Conservation (phyloP, 2,329 filamentous ascomycete species). For the Alternaria gansuensis region DNA sequence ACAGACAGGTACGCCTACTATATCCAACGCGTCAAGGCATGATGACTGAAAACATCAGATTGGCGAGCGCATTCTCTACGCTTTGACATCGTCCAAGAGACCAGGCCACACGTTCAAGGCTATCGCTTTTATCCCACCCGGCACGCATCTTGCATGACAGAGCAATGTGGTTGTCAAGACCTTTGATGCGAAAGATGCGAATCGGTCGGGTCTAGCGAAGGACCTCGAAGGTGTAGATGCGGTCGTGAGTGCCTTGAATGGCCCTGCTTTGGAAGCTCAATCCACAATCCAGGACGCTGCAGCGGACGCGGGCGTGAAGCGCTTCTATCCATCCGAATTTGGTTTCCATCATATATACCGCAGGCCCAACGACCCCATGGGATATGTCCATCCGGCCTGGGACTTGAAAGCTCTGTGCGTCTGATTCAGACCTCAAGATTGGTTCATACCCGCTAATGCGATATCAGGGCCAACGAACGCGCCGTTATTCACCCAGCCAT, state of each 20-base stretch:
- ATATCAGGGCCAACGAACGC: not conserved
- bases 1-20: slow-evolving; percentile 13
- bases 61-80: slow-evolving; percentile 19
- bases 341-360: slow-evolving; percentile 39
- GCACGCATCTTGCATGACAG: not conserved
- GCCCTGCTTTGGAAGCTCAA: slow-evolving; percentile 29
- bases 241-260: slow-evolving; percentile 37
- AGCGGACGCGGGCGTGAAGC: slow-evolving; percentile 34
- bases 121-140: not conserved
- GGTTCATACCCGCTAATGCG: not conserved
- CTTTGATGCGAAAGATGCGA: not conserved
- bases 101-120: slow-evolving; percentile 23
- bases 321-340: slow-evolving; percentile 41
- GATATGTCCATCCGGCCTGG: slow-evolving; percentile 32
- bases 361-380: slow-evolving; percentile 26
- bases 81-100: slow-evolving; percentile 8
- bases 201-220: slow-evolving; percentile 16
- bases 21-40: not conserved
- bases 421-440: too few species aligned
- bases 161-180: not conserved
- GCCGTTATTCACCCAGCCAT: slow-evolving; percentile 31
- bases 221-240: slow-evolving; percentile 32
- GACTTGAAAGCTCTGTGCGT: not conserved
- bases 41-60: not conserved
- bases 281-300: slow-evolving; percentile 37